Percentiles rank a stretch among this genome's conserved stretches.
Conservation (phyloP, 441 rosid species). For the Erysimum cheiri region DNA sequence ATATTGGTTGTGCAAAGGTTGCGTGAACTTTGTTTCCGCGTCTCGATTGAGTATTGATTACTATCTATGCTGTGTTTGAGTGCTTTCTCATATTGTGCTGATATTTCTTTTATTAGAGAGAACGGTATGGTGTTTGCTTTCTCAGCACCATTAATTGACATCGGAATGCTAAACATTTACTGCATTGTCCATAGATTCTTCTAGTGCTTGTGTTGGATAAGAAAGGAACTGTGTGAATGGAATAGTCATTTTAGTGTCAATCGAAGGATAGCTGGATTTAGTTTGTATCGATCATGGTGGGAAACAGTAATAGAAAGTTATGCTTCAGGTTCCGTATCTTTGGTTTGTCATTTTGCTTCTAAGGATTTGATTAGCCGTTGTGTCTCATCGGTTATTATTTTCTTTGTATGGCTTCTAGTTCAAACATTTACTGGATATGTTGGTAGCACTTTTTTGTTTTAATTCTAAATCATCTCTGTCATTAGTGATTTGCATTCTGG, state of each 20-base stretch:
- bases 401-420: constrained; percentile 19
- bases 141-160: neutral
- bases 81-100: constrained; percentile 17
- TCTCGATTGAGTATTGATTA: constrained; percentile 21
- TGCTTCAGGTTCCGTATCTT: neutral
- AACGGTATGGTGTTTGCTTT: neutral
- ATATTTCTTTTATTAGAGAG: neutral
- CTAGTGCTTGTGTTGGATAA: constrained; percentile 3
- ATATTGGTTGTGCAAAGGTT: neutral
- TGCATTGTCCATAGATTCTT: constrained; percentile 23
- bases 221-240: neutral
- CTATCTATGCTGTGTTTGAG: constrained; percentile 10
- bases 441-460: constrained; percentile 6
- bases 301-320: constrained; percentile 19
- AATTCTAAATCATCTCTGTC: neutral
- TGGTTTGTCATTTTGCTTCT: constrained; percentile 17
- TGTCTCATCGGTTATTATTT: neutral
- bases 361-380: constrained; percentile 14
- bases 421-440: constrained; percentile 3
- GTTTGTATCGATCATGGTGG: neutral
- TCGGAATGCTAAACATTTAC: constrained; percentile 10
- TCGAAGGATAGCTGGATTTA: neutral
- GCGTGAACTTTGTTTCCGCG: neutral
- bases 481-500: constrained; percentile 19
- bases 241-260: constrained; percentile 18